phyloP scores from a whole-genome alignment of 2,329 filamentous ascomycete genomes.

The Nothophaeocryptopus gaeumannii region DNA sequence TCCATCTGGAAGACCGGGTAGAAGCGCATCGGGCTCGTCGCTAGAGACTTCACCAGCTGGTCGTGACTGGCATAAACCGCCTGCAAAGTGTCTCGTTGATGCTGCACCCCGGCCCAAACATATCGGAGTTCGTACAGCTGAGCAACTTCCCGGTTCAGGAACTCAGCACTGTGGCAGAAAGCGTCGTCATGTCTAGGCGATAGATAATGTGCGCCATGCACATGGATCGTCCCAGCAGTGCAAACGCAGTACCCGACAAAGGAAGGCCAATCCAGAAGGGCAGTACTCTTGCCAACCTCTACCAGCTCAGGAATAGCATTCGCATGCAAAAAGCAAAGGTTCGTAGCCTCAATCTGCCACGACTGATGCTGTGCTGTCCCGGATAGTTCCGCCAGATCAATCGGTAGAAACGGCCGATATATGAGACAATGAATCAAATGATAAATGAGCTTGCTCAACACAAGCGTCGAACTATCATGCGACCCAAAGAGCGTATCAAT shows the following conservation, averaged over 20 bases:
- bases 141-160: conserved; percentile 74
- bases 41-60: conserved; percentile 71
- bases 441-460: conserved; percentile 82
- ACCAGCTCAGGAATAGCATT: conserved; percentile 83
- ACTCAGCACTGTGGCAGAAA: conserved; percentile 66
- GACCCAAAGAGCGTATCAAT: conserved; percentile 74
- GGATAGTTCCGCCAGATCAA: conserved; percentile 76
- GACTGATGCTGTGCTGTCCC: conserved; percentile 81
- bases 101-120: conserved; percentile 73
- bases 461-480: conserved; percentile 71
- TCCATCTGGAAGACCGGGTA: conserved; percentile 79
- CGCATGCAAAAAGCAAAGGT: conserved; percentile 80
- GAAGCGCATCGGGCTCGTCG: conserved; percentile 67
- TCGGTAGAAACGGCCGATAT: conserved; percentile 81
- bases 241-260: conserved; percentile 85
- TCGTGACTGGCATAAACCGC: conserved; percentile 74
- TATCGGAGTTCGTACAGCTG: conserved; percentile 72
- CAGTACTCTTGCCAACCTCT: conserved; percentile 71
- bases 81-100: conserved; percentile 76
- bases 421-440: conserved; percentile 84
- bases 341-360: conserved; percentile 89
- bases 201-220: conserved; percentile 79
- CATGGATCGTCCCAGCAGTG: conserved; percentile 82
- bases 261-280: conserved; percentile 77
- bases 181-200: conserved; percentile 57